Conservation (phyloP, 2,329 filamentous ascomycete genomes). For the Fusarium pininemorale region DNA sequence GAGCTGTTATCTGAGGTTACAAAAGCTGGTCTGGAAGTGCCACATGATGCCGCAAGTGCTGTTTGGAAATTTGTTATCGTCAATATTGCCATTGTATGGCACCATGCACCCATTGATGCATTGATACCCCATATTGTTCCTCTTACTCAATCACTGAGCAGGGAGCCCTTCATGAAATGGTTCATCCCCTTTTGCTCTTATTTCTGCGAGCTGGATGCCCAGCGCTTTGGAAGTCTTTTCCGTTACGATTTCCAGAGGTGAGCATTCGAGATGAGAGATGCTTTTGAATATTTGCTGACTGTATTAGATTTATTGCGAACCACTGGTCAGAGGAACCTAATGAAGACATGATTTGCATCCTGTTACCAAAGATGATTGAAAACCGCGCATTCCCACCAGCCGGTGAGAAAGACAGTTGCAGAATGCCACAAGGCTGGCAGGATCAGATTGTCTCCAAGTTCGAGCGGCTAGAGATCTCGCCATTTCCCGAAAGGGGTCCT, state of each 20-base stretch:
- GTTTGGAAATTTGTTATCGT: slow-evolving; percentile 69
- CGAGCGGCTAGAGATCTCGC: slow-evolving; percentile 68
- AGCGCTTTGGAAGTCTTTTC: slow-evolving; percentile 81
- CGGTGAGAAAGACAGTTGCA: slow-evolving; percentile 62
- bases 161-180: slow-evolving; percentile 71
- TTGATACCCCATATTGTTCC: slow-evolving; percentile 75
- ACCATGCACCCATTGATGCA: slow-evolving; percentile 80
- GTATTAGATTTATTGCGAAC: slow-evolving; percentile 73
- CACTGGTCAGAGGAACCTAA: slow-evolving; percentile 75
- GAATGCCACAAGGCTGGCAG: slow-evolving; percentile 74
- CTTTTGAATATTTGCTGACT: slow-evolving; percentile 21
- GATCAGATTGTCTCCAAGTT: slow-evolving; percentile 77
- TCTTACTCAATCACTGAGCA: slow-evolving; percentile 71
- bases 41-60: slow-evolving; percentile 49
- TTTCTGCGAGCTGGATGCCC: slow-evolving; percentile 76
- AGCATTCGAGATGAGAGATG: slow-evolving; percentile 36
- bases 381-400: slow-evolving; percentile 63
- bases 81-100: slow-evolving; percentile 72
- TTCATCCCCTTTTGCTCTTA: slow-evolving; percentile 89
- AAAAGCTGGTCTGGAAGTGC: slow-evolving; percentile 49
- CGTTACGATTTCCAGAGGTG: slow-evolving; percentile 83
- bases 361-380: slow-evolving; percentile 72
- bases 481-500: slow-evolving; percentile 70
- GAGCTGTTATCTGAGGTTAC: slow-evolving; percentile 61
- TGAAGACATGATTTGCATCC: slow-evolving; percentile 73